A percentile compares a stretch with the other conserved stretches of the same genome.
These are phyloP conservation scores for Marsdenia floribunda DNA, from an alignment of 257 asterid species.

Conservation along the genomic window DNA sequence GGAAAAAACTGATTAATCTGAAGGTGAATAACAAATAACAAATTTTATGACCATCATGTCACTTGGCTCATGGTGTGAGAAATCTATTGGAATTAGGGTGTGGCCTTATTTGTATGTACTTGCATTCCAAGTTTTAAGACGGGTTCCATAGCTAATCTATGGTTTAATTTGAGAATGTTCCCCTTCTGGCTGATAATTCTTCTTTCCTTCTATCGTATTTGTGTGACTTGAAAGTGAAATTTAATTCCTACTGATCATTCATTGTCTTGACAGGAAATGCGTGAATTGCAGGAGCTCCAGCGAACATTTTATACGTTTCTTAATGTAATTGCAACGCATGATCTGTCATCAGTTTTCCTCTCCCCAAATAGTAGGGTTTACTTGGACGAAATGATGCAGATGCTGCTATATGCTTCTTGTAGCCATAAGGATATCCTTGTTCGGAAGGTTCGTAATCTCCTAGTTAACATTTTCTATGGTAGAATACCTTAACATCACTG, in stretches of 20 bases:
- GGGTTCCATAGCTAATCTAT: not conserved
- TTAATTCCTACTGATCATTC: conserved; percentile 13
- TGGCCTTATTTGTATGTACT: not conserved
- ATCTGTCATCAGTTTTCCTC: conserved; percentile 68
- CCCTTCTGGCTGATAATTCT: not conserved
- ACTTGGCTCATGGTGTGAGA: not conserved
- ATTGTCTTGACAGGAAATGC: conserved; percentile 61
- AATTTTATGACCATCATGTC: not conserved
- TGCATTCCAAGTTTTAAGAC: conserved; percentile 1
- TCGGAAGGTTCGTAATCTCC: conserved; percentile 52
- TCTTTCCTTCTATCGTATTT: not conserved
- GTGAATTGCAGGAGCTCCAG: conserved; percentile 90
- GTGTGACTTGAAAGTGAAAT: not conserved
- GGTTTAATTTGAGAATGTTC: not conserved
- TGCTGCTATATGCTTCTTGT: conserved; percentile 60
- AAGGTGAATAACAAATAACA: not conserved
- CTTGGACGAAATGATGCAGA: conserved; percentile 76
- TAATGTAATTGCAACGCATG: conserved; percentile 72
- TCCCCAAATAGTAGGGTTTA: conserved; percentile 49
- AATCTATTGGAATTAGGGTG: not conserved
- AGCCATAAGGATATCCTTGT: conserved; percentile 72
- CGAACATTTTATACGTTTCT: conserved; percentile 66
- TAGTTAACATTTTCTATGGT: not conserved
- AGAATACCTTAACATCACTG: not conserved
- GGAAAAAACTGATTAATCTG: not conserved